Evolutionary conservation across 2,329 filamentous ascomycete genomes (phyloP), one percentile per base, ranked within the genome.

Genomic region (Chaetomium strumarium): DNA sequence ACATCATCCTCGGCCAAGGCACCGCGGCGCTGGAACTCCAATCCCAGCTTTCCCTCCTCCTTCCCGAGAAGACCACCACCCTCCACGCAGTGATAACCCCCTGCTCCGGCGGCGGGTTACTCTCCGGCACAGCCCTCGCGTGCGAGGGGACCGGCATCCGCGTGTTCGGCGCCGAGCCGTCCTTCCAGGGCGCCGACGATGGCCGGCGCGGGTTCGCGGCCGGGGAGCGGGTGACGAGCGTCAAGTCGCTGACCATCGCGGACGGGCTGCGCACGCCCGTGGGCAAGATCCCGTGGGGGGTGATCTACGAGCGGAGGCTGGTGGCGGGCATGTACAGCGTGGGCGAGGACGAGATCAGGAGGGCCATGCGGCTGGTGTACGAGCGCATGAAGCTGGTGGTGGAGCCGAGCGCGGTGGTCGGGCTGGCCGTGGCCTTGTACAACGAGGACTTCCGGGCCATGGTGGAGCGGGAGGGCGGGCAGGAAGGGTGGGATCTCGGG

Each of bases 1-100:
- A 96, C 67, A 90, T 96, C 59, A 86, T 97, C 51, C 80, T 96
- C 0, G 92, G 93, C 0, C 91, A 96, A 72, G 93, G 92, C n/a
- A 97, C 92, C 0, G 75, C 88, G 56, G 91, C 84, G 0, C 68
- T 96, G 5, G 93, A 99, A 69, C 69, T 96, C 33, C 84, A 90
- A 66, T 73, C 79, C 55, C 91, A 97, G 66, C 7, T 58, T 31
- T 19, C 39, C 38, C 16, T 39, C 8, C n/a, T n/a, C n/a, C n/a
- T n/a, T n/a, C n/a, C n/a, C n/a, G n/a, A n/a, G n/a, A n/a, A n/a
- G n/a, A 2, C 19, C 13, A 10, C 45, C 11, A 59, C 55, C 38
- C 47, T 43, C 7, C 68, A 66, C 44, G 68, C 70, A 1, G 30
- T 51, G 3, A 43, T 44, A 24, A 81, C 89, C 0, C 91, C 91